These are phyloP conservation scores for Grifola frondosa DNA, from an alignment of 1,284 basidiomycete genomes.

Conservation along the genomic window DNA sequence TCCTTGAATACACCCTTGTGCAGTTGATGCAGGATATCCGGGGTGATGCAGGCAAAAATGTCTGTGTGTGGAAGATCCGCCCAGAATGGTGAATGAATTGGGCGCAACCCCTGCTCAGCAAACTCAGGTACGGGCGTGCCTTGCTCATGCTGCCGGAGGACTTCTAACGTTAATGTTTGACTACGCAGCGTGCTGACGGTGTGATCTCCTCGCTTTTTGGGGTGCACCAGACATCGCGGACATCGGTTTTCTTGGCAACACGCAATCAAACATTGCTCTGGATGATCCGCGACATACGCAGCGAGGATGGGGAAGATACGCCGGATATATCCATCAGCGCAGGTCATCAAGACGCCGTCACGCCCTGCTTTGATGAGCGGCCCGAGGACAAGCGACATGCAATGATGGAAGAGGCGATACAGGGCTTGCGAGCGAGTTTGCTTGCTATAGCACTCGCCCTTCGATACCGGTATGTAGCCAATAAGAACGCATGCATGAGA, in stretches of 20 bases:
- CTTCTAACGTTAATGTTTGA: neutral
- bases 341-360: conserved; percentile 23
- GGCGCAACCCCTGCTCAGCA: conserved; percentile 3
- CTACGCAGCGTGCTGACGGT: neutral
- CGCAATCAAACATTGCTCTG: conserved; percentile 33
- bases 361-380: conserved; percentile 21
- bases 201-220: conserved; percentile 1
- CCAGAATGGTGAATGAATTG: conserved; percentile 19
- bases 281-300: conserved; percentile 35
- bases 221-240: conserved; percentile 10
- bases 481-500: conserved; percentile 24
- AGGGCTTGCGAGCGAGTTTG: conserved; percentile 7
- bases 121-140: neutral
- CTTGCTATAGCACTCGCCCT: conserved; percentile 21
- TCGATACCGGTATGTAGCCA: conserved; percentile 27
- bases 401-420: conserved; percentile 30
- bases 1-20: conserved; percentile 32
- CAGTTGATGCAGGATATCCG: conserved; percentile 24
- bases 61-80: conserved; percentile 18
- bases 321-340: conserved; percentile 23
- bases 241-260: conserved; percentile 19
- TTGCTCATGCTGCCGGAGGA: neutral
- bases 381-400: conserved; percentile 24
- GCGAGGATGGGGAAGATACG: conserved; percentile 33
- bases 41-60: conserved; percentile 22